Base-by-base conservation (phyloP, 495 filamentous ascomycete species). In the Penicillium waksmanii region DNA sequence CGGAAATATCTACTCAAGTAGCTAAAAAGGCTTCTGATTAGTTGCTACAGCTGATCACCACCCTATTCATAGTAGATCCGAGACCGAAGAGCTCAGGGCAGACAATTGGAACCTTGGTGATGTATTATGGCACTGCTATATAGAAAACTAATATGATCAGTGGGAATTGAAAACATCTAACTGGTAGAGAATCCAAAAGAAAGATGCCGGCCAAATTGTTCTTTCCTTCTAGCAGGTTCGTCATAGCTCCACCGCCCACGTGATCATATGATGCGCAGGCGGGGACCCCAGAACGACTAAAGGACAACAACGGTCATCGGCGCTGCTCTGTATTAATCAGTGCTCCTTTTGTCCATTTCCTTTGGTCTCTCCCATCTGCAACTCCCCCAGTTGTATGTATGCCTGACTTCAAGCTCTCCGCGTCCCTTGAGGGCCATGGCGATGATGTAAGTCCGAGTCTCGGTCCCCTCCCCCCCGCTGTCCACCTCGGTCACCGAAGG, bases 331-430 rank as follows among this genome's bases (percentile, higher is more conserved):
- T 19, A 35, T 51, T 48, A 21, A 63, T 51, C 56, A 34, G 53
- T 62, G 42, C 53, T 53, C 49, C 50, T 31, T 55, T 53, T 43
- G 19, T 19, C 52, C 27, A 23, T 31, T 54, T 60, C 34, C 23
- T 38, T 48, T 19, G 55, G 19, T 36, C 25, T 53, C 35, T 27
- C 12, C 25, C 46, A 15, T 27, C 15, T 17, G 13, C 42, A 44
- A 33, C 36, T n/a, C 46, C 9, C 27, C 21, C 35, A 47, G 53
- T 65, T 71, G 67, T 73, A 68, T 80, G 77, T 68, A 86, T 86
- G 80, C 74, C 73, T 72, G 77, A 84, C 68, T 96, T 87, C 82
- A 93, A 90, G 81, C 85, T 96, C 64, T 90, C 92, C 56, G 89
- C 92, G 65, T 84, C 89, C 70, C 80, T 96, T 48, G 80, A 85